Evolutionary conservation across 805 yeast genomes (phyloP).

Genomic region (Kazachstania taianensis): DNA sequence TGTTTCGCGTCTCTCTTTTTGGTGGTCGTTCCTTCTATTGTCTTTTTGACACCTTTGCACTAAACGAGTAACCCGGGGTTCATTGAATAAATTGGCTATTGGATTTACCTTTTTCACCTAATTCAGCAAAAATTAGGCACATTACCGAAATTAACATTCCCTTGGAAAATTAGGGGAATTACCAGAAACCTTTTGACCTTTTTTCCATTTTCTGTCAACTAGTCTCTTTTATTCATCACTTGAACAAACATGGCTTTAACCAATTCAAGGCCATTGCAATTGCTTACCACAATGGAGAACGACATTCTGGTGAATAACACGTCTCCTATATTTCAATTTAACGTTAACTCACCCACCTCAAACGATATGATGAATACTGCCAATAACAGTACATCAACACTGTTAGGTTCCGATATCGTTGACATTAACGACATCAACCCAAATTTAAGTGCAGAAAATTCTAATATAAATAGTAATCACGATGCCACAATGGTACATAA

Average conservation of each 20-base stretch:
- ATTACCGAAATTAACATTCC: too few species aligned
- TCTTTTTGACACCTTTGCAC: too few species aligned
- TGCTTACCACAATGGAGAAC: conserved; percentile 33
- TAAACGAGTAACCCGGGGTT: too few species aligned
- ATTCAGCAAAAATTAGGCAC: too few species aligned
- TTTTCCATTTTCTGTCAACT: too few species aligned
- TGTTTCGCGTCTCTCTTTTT: too few species aligned
- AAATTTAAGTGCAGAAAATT: not conserved
- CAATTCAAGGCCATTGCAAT: conserved; percentile 52
- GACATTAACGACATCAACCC: conserved; percentile 17
- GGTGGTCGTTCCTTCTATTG: too few species aligned
- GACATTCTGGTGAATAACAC: conserved; percentile 26
- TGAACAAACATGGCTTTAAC: conserved; percentile 47
- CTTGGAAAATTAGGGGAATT: too few species aligned
- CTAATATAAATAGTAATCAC: too few species aligned
- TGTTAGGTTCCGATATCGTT: conserved; percentile 12
- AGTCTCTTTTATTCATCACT: not conserved
- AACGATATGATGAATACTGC: not conserved
- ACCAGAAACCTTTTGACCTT: too few species aligned
- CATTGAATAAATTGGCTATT: too few species aligned
- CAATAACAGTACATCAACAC: conserved; percentile 2
- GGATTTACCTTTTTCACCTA: too few species aligned
- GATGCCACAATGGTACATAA: not conserved
- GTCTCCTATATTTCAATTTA: conserved; percentile 27
- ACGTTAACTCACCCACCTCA: conserved; percentile 15